A percentile compares a stretch with the other conserved stretches of the same genome.
Evolutionary conservation across 2,329 filamentous ascomycete species (phyloP).

Genomic region (Nothophoma quercina): DNA sequence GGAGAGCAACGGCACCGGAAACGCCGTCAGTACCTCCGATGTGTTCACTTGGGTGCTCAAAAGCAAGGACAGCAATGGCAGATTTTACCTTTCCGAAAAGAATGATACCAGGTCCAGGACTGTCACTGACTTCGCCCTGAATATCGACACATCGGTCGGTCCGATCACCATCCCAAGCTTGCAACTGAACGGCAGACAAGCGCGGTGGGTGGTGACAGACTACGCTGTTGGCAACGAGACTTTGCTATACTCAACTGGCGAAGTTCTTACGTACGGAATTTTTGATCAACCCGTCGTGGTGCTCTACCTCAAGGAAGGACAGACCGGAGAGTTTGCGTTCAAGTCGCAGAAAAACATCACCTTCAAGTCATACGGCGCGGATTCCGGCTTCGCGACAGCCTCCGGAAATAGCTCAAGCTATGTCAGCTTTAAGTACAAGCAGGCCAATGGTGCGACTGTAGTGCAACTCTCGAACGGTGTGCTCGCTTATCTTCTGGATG

Average conservation of each 20-base stretch:
- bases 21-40: slow-evolving; percentile 48
- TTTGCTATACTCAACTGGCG: slow-evolving; percentile 61
- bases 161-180: slow-evolving; percentile 55
- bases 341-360: slow-evolving; percentile 50
- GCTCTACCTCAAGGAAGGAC: slow-evolving; percentile 59
- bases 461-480: slow-evolving; percentile 60
- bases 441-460: slow-evolving; percentile 56
- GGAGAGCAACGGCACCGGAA: slow-evolving; percentile 63
- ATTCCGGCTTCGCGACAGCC: slow-evolving; percentile 46
- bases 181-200: slow-evolving; percentile 61
- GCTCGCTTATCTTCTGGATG: slow-evolving; percentile 62
- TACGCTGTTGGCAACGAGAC: slow-evolving; percentile 58
- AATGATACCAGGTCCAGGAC: slow-evolving; percentile 54
- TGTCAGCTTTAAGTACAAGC: slow-evolving; percentile 55
- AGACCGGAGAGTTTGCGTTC: slow-evolving; percentile 60
- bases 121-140: slow-evolving; percentile 57
- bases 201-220: slow-evolving; percentile 63
- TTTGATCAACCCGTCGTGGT: slow-evolving; percentile 59
- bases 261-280: slow-evolving; percentile 58
- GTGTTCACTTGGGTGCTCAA: slow-evolving; percentile 62
- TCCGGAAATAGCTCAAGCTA: slow-evolving; percentile 23
- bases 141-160: slow-evolving; percentile 58
- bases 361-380: slow-evolving; percentile 52
- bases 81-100: slow-evolving; percentile 62
- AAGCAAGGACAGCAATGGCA: slow-evolving; percentile 59